phyloP scores from a whole-genome alignment of 768 basidiomycete species.

The Naematelia encephala region DNA sequence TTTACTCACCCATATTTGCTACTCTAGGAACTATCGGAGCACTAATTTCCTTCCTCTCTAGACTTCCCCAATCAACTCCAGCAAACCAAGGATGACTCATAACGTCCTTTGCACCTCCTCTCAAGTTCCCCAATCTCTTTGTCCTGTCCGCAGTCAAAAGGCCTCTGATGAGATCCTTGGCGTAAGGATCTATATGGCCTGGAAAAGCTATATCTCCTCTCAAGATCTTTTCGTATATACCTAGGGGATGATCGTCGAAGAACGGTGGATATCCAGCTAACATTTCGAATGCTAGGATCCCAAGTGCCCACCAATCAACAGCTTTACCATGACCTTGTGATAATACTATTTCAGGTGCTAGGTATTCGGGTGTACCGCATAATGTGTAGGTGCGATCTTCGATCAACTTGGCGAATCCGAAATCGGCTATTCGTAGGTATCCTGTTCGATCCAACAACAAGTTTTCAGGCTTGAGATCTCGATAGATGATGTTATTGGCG shows the following conservation, averaged over 20 bases:
- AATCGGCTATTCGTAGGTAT: constrained; percentile 92
- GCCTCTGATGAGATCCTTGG: constrained; percentile 79
- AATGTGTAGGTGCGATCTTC: constrained; percentile 97
- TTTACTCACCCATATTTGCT: constrained; percentile 45
- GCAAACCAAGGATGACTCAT: constrained; percentile 87
- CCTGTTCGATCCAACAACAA: constrained; percentile 90
- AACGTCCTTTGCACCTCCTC: constrained; percentile 85
- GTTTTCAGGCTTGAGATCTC: constrained; percentile 98
- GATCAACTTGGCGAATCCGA: constrained; percentile 96
- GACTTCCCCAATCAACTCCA: constrained; percentile 49
- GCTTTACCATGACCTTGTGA: constrained; percentile 97
- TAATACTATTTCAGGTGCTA: constrained; percentile 97
- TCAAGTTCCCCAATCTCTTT: constrained; percentile 87
- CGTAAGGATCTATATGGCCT: constrained; percentile 80
- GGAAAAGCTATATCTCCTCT: constrained; percentile 86
- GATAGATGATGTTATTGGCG: constrained; percentile 95
- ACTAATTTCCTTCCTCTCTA: constrained; percentile 49
- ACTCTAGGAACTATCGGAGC: constrained; percentile 50
- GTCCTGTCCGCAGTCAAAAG: constrained; percentile 89
- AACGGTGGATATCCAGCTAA: constrained; percentile 98
- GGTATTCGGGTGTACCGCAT: constrained; percentile 67
- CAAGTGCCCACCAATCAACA: constrained; percentile 99
- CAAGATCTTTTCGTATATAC: constrained; percentile 97
- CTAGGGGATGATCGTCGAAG: constrained; percentile 95
- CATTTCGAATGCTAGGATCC: constrained; percentile 97